These are phyloP conservation scores for Ceratobasidium sp. DNA, from an alignment of 1,284 basidiomycete genomes.

Conservation along the genomic window DNA sequence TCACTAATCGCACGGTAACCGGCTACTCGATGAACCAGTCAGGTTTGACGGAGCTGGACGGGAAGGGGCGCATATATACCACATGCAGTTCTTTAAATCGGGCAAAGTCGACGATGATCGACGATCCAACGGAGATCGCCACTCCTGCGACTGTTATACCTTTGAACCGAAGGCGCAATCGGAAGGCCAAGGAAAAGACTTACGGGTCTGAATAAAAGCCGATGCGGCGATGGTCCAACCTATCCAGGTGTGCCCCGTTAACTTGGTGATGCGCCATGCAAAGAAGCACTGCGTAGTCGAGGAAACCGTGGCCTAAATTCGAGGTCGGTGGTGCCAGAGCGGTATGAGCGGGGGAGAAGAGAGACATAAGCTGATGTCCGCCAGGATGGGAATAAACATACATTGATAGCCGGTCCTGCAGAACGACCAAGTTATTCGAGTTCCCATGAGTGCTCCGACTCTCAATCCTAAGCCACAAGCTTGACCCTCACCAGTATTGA, in stretches of 20 bases:
- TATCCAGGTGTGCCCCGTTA: conserved; percentile 27
- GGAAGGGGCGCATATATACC: conserved; percentile 43
- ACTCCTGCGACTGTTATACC: conserved; percentile 53
- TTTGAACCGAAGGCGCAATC: too few relatives aligned
- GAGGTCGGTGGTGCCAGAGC: background rate
- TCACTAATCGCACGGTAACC: conserved; percentile 52
- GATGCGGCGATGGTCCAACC: background rate
- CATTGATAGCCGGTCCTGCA: conserved; percentile 28
- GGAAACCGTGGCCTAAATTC: conserved; percentile 22
- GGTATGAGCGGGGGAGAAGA: background rate
- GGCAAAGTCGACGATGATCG: conserved; percentile 56
- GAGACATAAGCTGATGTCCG: too few relatives aligned
- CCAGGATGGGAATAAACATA: background rate
- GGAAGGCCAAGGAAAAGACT: background rate
- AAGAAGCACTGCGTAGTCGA: conserved; percentile 42
- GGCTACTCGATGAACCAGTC: background rate
- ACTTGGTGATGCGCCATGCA: conserved; percentile 33
- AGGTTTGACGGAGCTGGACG: too few relatives aligned
- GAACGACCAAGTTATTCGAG: background rate
- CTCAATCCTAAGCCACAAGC: too few relatives aligned
- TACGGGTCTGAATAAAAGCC: conserved; percentile 31
- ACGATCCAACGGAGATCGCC: conserved; percentile 56
- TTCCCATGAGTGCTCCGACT: too few relatives aligned
- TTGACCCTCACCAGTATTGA: too few relatives aligned
- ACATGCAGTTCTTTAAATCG: conserved; percentile 55